A percentile compares a stretch with the other conserved stretches of the same genome.
These are phyloP conservation scores for Candida mesenterica DNA, from an alignment of 1,139 yeast genomes.

Conservation along the genomic window DNA sequence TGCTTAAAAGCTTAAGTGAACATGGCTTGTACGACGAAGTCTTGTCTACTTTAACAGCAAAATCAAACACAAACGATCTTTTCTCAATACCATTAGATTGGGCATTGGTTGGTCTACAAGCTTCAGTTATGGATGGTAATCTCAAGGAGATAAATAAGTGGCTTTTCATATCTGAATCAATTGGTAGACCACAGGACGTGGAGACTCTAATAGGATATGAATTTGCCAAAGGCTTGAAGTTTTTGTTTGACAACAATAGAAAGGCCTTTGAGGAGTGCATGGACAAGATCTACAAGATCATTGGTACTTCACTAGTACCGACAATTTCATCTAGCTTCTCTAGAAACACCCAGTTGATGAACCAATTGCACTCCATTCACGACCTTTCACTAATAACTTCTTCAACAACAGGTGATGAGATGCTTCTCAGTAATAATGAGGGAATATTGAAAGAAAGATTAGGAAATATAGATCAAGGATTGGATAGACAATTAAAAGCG, in stretches of 20 bases:
- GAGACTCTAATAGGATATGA: slow-evolving; percentile 60
- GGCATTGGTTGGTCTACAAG: slow-evolving; percentile 69
- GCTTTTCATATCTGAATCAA: slow-evolving; percentile 40
- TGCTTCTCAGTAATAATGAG: slow-evolving; percentile 17
- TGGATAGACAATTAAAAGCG: slow-evolving; percentile 60
- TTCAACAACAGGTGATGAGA: slow-evolving; percentile 13
- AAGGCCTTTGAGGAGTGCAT: slow-evolving; percentile 37
- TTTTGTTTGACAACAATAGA: slow-evolving; percentile 33
- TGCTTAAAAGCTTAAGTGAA: slow-evolving; percentile 38
- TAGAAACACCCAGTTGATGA: slow-evolving; percentile 54
- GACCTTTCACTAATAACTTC: slow-evolving; percentile 50
- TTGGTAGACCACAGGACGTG: slow-evolving; percentile 46
- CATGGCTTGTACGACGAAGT: slow-evolving; percentile 46
- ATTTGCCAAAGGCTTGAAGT: slow-evolving; percentile 59
- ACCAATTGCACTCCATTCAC: slow-evolving; percentile 67
- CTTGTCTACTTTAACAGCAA: slow-evolving; percentile 32
- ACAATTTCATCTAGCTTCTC: slow-evolving; percentile 62
- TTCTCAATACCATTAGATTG: slow-evolving; percentile 46
- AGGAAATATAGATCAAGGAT: slow-evolving; percentile 57
- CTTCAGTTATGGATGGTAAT: slow-evolving; percentile 68
- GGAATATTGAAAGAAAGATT: slow-evolving; percentile 38
- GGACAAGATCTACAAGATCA: slow-evolving; percentile 49
- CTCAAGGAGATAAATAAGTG: slow-evolving; percentile 53
- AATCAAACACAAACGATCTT: slow-evolving; percentile 23
- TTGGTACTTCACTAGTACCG: slow-evolving; percentile 63